phyloP scores from a whole-genome alignment of 345 rosid species.

The Euphorbia tirucalli region DNA sequence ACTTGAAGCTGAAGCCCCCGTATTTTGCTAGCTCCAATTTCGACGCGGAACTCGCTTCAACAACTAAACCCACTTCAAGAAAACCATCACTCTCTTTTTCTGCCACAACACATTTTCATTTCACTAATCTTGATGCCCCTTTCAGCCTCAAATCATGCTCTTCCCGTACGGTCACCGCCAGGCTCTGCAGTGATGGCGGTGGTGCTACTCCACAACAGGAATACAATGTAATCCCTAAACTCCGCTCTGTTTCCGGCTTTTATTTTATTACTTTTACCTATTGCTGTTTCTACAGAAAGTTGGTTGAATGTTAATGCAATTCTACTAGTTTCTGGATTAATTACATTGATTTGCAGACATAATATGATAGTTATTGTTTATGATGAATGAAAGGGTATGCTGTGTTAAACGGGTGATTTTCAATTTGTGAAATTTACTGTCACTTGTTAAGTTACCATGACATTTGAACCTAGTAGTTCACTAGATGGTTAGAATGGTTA shows the following conservation, averaged over 20 bases:
- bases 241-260: too few relatives aligned
- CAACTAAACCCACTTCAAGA: constrained; percentile 30
- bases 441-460: neutral
- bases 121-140: constrained; percentile 14
- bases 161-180: constrained; percentile 22
- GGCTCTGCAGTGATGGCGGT: constrained; percentile 36
- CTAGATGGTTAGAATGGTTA: neutral
- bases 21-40: constrained; percentile 31
- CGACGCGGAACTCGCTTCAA: constrained; percentile 10
- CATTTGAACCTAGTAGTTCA: too few relatives aligned
- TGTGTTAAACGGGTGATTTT: neutral
- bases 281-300: too few relatives aligned
- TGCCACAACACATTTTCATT: constrained; percentile 9
- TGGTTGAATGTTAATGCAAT: too few relatives aligned
- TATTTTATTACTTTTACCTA: too few relatives aligned
- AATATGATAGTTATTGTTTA: too few relatives aligned
- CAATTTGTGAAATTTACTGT: neutral
- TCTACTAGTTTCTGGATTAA: too few relatives aligned
- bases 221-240: constrained; percentile 45
- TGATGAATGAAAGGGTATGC: too few relatives aligned
- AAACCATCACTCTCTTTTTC: constrained; percentile 18
- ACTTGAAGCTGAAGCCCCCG: constrained; percentile 30
- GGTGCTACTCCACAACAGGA: constrained; percentile 31
- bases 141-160: constrained; percentile 26
- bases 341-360: too few relatives aligned